Evolutionary conservation across 2,329 filamentous ascomycete species (phyloP), one percentile per base, ranked within the genome.

Genomic region (Colletotrichum magnum): DNA sequence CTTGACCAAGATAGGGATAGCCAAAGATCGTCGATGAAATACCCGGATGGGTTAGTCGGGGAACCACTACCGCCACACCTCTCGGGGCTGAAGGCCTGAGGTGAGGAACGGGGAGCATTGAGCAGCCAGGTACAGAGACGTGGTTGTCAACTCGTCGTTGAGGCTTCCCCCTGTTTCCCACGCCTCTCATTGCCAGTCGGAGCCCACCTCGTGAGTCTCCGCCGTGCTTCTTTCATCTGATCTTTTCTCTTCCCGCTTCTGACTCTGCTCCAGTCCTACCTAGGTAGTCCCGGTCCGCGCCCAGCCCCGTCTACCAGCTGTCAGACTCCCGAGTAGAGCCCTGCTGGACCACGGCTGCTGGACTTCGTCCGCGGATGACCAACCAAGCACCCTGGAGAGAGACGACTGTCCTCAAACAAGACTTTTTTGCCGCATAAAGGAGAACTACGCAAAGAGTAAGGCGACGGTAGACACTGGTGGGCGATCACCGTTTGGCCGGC

Each of bases 201-300:
- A 36, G 41, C 24, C 48, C 51, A 48, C 50, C 36, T 32, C n/a
- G 32, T 57, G 47, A 36, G 13, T 26, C 28, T 54, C 60, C 57
- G 58, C 28, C 32, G 64, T 58, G 57, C 57, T 53, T 61, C 70
- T 71, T 73, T 70, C 73, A 54, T 74, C 73, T 73, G 72, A 75
- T 75, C 69, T 73, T 71, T 73, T 69, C 57, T 69, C 69, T 54
- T 58, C 65, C 66, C 65, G 41, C 58, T 60, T 69, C 36, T 50
- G 53, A 28, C 41, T 54, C 24, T 63, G 43, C 52, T 70, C 18
- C 66, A 59, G 45, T 56, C 57, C 45, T 62, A 48, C 7, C 32
- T 36, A 36, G 32, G 32, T 9, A 36, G 51, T 53, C 64, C 53
- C 47, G 64, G 64, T 58, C 57, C 50, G 50, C 48, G 48, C 47